Evolutionary conservation across 208 protist species (phyloP), one percentile per base, ranked within the genome.

Genomic region (Herpetomonas tarakana): DNA sequence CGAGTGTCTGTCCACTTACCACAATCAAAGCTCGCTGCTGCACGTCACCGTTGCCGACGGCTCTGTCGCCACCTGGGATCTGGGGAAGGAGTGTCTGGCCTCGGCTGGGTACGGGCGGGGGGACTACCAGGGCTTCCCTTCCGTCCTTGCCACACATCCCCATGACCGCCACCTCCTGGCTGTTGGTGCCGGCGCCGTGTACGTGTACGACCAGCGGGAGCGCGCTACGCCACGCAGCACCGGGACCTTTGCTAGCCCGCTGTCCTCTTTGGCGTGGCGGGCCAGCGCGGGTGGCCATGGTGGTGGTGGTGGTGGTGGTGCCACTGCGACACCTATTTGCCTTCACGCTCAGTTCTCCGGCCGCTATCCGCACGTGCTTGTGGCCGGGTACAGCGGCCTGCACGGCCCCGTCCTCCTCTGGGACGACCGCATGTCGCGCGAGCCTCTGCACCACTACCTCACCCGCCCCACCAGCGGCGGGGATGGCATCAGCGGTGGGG

Each of bases 1-100:
- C 66, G 68, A 74, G 45, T 87, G 77, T 41, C 74, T 92, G 56
- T 94, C 88, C 38, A 65, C 74, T 44, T 92, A 91, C 55, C 83
- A 91, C 49, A 57, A 71, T 2, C 73, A 65, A 12, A 68, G 79
- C 3, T 71, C 68, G 26, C 38, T 77, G 61, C 65, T 94, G 39
- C 76, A 83, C 56, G 52, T 94, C 19, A 81, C 65, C 38, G 60
- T 65, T 31, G 68, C 52, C 3, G 68, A 79, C 57, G 71, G 71
- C 27, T 65, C 58, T 12, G 75, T 91, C 28, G 60, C 61, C 1
- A 61, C 84, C 28, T 91, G 84, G 84, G 80, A 91, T 46, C 31
- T 82, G 52, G 27, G 62, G 22, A 56, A 60, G 26, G 67, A 71
- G 59, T 62, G 26, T 49, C 62, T 51, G 51, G 58, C 55, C 38